Evolutionary conservation across 1,284 basidiomycete species (phyloP).

Genomic region (Cryptococcus maquisensis): DNA sequence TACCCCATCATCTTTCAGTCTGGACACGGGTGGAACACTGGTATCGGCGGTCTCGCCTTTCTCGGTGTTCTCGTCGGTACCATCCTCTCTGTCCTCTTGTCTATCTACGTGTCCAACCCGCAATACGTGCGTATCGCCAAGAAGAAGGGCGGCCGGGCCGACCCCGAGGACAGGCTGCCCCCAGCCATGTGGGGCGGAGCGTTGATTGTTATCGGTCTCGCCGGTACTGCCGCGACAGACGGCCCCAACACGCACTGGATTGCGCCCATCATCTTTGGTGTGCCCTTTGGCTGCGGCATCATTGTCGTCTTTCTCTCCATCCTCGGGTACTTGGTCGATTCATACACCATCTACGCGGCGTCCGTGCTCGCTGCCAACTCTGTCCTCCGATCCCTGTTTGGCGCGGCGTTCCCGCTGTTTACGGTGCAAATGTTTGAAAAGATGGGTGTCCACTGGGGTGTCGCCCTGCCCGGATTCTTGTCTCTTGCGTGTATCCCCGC

Average conservation of each 20-base stretch:
- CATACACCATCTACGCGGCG: constrained; percentile 55
- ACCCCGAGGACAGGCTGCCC: constrained; percentile 61
- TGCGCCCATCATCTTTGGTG: constrained; percentile 57
- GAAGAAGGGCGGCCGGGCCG: constrained; percentile 52
- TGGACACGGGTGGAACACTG: constrained; percentile 59
- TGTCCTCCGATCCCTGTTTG: constrained; percentile 63
- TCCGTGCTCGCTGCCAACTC: constrained; percentile 66
- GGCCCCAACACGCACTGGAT: constrained; percentile 50
- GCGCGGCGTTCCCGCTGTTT: constrained; percentile 63
- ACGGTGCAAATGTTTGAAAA: constrained; percentile 49
- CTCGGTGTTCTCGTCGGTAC: constrained; percentile 64
- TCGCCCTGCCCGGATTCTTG: constrained; percentile 61
- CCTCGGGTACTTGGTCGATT: constrained; percentile 62
- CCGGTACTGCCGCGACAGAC: constrained; percentile 47
- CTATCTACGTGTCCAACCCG: constrained; percentile 49
- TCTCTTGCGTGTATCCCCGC: constrained; percentile 58
- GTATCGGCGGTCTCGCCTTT: constrained; percentile 62
- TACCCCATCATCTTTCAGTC: constrained; percentile 61
- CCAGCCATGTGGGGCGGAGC: constrained; percentile 51
- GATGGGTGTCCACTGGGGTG: constrained; percentile 64
- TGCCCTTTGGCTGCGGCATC: constrained; percentile 63
- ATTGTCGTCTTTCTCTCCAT: constrained; percentile 61
- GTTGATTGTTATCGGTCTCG: constrained; percentile 45
- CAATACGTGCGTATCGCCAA: constrained; percentile 55
- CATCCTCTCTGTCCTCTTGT: constrained; percentile 31